Conservation (phyloP, 2,329 filamentous ascomycete genomes). For the Didymella sp. region DNA sequence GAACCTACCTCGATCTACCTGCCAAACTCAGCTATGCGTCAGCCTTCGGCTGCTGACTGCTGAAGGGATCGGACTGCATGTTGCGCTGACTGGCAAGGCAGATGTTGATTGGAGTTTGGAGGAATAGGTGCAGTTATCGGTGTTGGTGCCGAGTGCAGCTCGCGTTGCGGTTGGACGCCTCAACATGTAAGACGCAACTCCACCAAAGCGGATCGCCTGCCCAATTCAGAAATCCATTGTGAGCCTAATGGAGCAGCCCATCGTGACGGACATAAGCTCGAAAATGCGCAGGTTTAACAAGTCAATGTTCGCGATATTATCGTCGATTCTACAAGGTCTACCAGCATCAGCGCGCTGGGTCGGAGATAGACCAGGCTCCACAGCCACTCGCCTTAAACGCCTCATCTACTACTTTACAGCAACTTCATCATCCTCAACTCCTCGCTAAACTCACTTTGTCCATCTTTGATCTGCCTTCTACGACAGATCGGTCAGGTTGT, state of each 20-base stretch:
- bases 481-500: constrained; percentile 54
- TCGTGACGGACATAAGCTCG: neutral
- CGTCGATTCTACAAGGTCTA: neutral
- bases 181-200: neutral
- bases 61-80: neutral
- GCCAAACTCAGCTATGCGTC: neutral
- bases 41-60: neutral
- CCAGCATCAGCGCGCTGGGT: neutral
- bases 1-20: neutral
- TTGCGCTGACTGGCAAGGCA: neutral
- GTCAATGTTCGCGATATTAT: neutral
- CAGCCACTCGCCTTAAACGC: neutral
- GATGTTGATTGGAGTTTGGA: constrained; percentile 1
- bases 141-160: neutral
- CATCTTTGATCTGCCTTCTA: neutral
- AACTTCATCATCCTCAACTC: constrained; percentile 7
- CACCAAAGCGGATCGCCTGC: neutral
- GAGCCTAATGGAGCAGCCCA: neutral
- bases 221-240: neutral
- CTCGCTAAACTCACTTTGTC: constrained; percentile 8
- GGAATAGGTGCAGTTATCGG: neutral
- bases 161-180: neutral
- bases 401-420: constrained; percentile 6
- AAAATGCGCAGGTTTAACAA: neutral
- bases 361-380: neutral